Evolutionary conservation across 805 yeast species (phyloP).

Genomic region (Metschnikowia aberdeeniae): DNA sequence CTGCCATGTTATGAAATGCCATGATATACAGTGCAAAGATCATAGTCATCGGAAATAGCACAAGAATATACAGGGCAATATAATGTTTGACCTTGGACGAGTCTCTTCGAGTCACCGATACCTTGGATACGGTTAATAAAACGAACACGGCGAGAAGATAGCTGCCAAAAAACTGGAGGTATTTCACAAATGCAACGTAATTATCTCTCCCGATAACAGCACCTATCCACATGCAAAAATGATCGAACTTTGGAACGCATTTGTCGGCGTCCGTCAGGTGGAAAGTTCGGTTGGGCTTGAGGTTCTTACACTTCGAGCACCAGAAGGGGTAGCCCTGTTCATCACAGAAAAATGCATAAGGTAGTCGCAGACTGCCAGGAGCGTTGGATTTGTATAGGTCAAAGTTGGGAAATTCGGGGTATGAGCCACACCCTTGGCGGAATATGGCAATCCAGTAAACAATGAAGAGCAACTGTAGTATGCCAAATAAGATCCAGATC

Average conservation of each 20-base stretch:
- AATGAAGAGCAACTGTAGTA: slow-evolving; percentile 6
- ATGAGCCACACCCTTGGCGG: slow-evolving; percentile 55
- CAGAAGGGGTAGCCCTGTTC: slow-evolving; percentile 70
- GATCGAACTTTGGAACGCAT: slow-evolving; percentile 79
- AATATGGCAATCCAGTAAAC: slow-evolving; percentile 45
- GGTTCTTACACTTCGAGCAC: slow-evolving; percentile 63
- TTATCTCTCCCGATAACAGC: slow-evolving; percentile 65
- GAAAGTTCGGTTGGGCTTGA: slow-evolving; percentile 65
- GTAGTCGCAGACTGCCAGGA: slow-evolving; percentile 37
- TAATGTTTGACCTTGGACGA: slow-evolving; percentile 42
- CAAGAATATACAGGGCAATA: slow-evolving; percentile 43
- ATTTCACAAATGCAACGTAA: slow-evolving; percentile 55
- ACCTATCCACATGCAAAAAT: slow-evolving; percentile 78
- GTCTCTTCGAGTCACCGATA: slow-evolving; percentile 18
- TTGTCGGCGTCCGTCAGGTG: slow-evolving; percentile 54
- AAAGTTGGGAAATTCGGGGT: slow-evolving; percentile 35
- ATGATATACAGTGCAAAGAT: slow-evolving; percentile 38
- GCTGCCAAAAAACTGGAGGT: slow-evolving; percentile 34
- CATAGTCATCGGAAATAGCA: slow-evolving; percentile 45
- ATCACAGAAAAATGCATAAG: slow-evolving; percentile 64
- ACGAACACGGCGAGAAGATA: slow-evolving; percentile 29
- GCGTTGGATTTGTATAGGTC: slow-evolving; percentile 22
- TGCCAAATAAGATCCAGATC: slow-evolving; percentile 13
- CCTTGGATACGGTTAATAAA: slow-evolving; percentile 24
- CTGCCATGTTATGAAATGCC: slow-evolving; percentile 42